Evolutionary conservation across 225 moss, liverwort and hornwort species (phyloP), one percentile per base, ranked within the genome.

Genomic region (Neckera pumila): DNA sequence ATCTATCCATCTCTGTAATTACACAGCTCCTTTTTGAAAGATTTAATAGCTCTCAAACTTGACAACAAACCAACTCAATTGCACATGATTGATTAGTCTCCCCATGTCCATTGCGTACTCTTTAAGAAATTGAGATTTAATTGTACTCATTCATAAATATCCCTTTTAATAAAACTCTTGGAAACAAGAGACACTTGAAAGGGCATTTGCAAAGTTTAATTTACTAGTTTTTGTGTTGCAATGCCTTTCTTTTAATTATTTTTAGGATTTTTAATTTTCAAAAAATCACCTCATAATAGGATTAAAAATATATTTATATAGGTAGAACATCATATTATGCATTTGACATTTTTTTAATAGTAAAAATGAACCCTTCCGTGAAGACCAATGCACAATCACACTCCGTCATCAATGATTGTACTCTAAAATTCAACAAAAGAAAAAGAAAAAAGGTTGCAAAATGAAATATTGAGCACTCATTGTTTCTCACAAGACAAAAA

Each of bases 91-190:
- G 25, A 40, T 70, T 25, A 14, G 8, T 69, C 8, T 14, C 70
- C 3, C 25, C 14, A 40, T 40, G 8, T 70, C 5, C 4, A 14
- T 38, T 26, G 14, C 0, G 0, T 40, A 25, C 1, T 70, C 1
- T 40, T 1, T 2, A 25, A 40, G 0, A 40, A 70, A 25, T 70
- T 3, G 6, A 70, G 2, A 69, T 13, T 8, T 14, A 13, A 14
- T 70, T 40, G 25, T 26, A 14, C 2, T 8, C 40, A 40, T 40
- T 4, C 20, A 8, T 7, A 11, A 3, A 3, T 40, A 42, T 71
- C 16, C 9, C 2, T 71, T 71, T 71, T 28, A 43, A 43, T 10
- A 3, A 6, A 72, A 43, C 17, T 72, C 16, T 43, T 72, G 0
- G 1, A 72, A 72, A 72, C 4, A 2, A 27, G 4, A 26, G 5